These are phyloP conservation scores for Fagopyrum homotropicum DNA, from an alignment of 148 eudicot species.

Conservation along the genomic window DNA sequence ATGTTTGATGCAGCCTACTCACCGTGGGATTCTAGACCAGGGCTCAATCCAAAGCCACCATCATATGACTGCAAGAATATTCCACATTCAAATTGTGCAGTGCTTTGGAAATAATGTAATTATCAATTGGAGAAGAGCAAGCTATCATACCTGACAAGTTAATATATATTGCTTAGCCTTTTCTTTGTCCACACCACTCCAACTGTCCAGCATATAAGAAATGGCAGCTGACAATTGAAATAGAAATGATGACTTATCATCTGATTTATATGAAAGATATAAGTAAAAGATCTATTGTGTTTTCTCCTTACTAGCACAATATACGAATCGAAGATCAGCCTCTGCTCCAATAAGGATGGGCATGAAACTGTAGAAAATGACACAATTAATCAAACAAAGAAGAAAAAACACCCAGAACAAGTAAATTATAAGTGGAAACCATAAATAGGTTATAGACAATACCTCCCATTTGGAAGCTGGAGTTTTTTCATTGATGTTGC, in stretches of 20 bases:
- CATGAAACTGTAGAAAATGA: constrained; percentile 53
- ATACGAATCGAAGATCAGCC: constrained; percentile 38
- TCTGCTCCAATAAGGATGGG: constrained; percentile 87
- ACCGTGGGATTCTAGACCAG: constrained; percentile 98
- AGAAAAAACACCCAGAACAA: neutral
- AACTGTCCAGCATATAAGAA: no score
- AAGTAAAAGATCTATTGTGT: no score
- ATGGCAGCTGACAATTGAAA: no score
- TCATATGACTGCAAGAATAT: constrained; percentile 76
- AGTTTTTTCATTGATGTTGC: constrained; percentile 69
- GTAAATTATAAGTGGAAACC: neutral
- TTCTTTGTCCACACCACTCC: no score
- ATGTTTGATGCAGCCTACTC: constrained; percentile 23
- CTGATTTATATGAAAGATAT: no score
- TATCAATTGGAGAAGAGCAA: neutral
- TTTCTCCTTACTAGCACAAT: no score
- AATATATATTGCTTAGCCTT: no score
- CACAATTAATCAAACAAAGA: neutral
- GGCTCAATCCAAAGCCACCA: constrained; percentile 93
- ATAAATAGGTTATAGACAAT: constrained; percentile 8
- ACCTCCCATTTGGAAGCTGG: constrained; percentile 89
- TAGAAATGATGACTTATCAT: no score
- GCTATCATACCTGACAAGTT: no score
- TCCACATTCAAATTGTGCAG: constrained; percentile 10
- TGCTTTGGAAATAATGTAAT: neutral